Conservation (phyloP, 306 rosid species). For the Vigna nakashimae region DNA sequence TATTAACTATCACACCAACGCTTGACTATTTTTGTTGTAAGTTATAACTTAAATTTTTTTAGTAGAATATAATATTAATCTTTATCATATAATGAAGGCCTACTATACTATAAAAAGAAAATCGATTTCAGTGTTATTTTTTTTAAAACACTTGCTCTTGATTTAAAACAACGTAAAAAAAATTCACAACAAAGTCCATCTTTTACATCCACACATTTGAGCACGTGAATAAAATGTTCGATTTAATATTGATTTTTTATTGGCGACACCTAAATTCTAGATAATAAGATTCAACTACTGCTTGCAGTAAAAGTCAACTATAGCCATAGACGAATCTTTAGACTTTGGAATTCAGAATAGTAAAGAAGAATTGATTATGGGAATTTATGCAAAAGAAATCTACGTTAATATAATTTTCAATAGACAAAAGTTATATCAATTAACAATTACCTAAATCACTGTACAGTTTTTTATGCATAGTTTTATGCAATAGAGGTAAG, state of each 20-base stretch:
- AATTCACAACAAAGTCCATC: neutral
- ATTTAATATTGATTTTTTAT: neutral
- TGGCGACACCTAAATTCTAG: neutral
- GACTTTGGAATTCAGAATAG: neutral
- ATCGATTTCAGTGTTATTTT: too few relatives aligned
- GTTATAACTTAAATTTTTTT: too few relatives aligned
- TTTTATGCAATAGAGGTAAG: too few relatives aligned
- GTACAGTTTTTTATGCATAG: too few relatives aligned
- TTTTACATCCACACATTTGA: neutral
- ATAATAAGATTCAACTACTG: neutral
- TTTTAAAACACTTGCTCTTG: neutral
- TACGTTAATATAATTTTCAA: too few relatives aligned
- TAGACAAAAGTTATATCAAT: too few relatives aligned
- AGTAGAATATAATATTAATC: too few relatives aligned
- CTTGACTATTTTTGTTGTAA: too few relatives aligned
- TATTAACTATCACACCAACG: too few relatives aligned
- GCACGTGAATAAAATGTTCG: conserved; percentile 17
- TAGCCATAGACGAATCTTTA: neutral
- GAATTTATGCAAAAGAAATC: neutral
- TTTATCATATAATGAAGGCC: too few relatives aligned
- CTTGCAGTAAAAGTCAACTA: neutral
- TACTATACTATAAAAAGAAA: too few relatives aligned
- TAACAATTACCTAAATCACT: too few relatives aligned
- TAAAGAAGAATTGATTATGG: neutral
- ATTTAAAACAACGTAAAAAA: neutral